Base-by-base conservation (phyloP, 2,329 filamentous ascomycete species). In the Phialophora macrospora region DNA sequence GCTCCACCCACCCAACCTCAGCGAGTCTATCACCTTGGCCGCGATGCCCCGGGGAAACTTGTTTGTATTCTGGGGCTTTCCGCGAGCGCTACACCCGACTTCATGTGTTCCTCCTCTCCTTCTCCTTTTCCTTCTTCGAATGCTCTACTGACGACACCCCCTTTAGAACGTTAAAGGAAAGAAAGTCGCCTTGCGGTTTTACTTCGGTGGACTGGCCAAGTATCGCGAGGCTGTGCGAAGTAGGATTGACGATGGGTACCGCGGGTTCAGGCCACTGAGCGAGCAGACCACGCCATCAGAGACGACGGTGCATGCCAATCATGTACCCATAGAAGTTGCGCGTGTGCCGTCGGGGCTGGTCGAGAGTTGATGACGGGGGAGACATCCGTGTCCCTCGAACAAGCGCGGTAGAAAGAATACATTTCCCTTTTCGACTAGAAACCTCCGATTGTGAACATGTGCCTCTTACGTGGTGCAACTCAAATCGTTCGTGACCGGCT, bases 161-260 rank as follows among this genome's bases (percentile, higher is more conserved):
- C 46, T 48, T 49, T 46, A 60, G 57, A 85, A 79, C 49, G 77
- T 86, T 0, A 83, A 84, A 0, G 83, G 80, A 0, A 87, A 87
- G 76, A 68, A 63, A 63, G 34, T 63, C 22, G 56, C 57, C 17
- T 34, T 60, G n/a, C 28, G 62, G 57, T 71, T 68, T 54, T 71
- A 60, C 56, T 71, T 71, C 52, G 67, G 67, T 3, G 67, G 69
- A 12, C 41, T 71, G 61, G 59, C 59, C 30, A 62, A 62, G 20
- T 62, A 55, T 24, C 14, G 51, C 14, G 22, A 55, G 48, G 55
- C 60, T 6, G 49, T 56, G 7, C 58, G 60, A 24, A 46, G 51
- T 24, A 63, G 61, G 17, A 58, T 66, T 32, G 59, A 62, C 8
- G 63, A 52, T 20, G 54, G 38, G 3, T 66, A 58, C 20, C 46